phyloP scores from a whole-genome alignment of 495 filamentous ascomycete genomes.

The Tuber melanosporum region DNA sequence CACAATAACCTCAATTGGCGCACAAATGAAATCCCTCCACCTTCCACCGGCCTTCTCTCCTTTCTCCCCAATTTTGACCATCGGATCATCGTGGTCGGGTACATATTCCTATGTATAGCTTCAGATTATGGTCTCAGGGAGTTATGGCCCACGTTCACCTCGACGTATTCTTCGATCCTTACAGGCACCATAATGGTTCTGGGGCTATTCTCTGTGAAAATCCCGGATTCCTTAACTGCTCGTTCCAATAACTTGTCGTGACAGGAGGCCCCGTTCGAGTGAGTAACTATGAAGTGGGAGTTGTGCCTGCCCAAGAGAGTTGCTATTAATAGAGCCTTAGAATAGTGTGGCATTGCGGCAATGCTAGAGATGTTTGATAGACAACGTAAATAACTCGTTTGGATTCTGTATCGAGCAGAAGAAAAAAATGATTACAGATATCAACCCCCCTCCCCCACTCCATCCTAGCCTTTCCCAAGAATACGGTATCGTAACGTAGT shows the following conservation, averaged over 20 bases:
- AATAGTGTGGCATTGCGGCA: not conserved
- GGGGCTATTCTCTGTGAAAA: not conserved
- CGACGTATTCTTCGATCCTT: not conserved
- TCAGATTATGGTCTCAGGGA: not conserved
- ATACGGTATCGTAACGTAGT: not conserved
- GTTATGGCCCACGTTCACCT: not conserved
- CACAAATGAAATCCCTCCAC: not conserved
- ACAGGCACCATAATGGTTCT: not conserved
- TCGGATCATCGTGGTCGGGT: not conserved
- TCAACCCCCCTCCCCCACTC: not conserved
- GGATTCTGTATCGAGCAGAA: not conserved
- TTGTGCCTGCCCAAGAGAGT: not conserved
- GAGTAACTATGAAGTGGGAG: not conserved
- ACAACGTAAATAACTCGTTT: not conserved
- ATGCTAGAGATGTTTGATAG: not conserved
- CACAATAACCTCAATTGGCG: not conserved
- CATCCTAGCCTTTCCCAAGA: not conserved
- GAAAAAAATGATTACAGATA: not conserved
- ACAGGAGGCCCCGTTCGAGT: not conserved
- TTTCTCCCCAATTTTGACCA: not conserved
- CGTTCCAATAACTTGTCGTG: not conserved
- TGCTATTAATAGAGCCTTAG: not conserved
- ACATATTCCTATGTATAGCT: constrained; percentile 6
- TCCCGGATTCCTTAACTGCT: not conserved
- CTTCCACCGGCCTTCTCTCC: not conserved